A percentile compares a stretch with the other conserved stretches of the same genome.
Evolutionary conservation across 2,329 filamentous ascomycete genomes (phyloP).

Genomic region (Biscogniauxia marginata): DNA sequence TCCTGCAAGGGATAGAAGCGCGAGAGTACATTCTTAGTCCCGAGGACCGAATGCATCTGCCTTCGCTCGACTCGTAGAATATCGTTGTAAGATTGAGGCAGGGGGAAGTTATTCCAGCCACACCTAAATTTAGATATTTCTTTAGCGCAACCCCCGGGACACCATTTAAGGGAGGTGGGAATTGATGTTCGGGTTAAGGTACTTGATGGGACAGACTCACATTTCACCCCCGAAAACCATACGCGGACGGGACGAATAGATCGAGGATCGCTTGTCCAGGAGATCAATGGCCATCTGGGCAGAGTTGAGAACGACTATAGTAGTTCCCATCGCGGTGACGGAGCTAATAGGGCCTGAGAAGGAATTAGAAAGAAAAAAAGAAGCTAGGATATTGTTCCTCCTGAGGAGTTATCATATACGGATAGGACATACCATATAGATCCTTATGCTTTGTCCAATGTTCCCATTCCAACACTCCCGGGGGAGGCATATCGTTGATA

Average conservation of each 20-base stretch:
- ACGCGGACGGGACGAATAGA: conserved; percentile 36
- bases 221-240: conserved; percentile 36
- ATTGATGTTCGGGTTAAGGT: not conserved
- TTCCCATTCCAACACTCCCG: conserved; percentile 35
- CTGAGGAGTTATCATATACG: too few relatives aligned
- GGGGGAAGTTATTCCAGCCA: conserved; percentile 39
- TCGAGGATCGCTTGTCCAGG: conserved; percentile 35
- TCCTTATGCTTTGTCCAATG: conserved; percentile 45
- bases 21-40: conserved; percentile 38
- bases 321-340: conserved; percentile 41
- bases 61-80: conserved; percentile 43
- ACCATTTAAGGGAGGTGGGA: too few relatives aligned
- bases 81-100: conserved; percentile 36
- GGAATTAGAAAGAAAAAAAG: too few relatives aligned
- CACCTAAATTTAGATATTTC: conserved; percentile 14
- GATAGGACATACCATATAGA: conserved; percentile 29
- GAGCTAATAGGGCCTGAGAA: conserved; percentile 34
- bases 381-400: not conserved
- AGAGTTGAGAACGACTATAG: conserved; percentile 42
- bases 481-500: conserved; percentile 45
- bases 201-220: conserved; percentile 22
- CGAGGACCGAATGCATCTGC: conserved; percentile 43
- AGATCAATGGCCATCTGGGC: conserved; percentile 36
- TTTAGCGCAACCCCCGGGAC: too few relatives aligned
- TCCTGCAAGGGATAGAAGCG: conserved; percentile 8